Evolutionary conservation across 2,329 filamentous ascomycete genomes (phyloP).

Genomic region (Aspergillus uvarum): DNA sequence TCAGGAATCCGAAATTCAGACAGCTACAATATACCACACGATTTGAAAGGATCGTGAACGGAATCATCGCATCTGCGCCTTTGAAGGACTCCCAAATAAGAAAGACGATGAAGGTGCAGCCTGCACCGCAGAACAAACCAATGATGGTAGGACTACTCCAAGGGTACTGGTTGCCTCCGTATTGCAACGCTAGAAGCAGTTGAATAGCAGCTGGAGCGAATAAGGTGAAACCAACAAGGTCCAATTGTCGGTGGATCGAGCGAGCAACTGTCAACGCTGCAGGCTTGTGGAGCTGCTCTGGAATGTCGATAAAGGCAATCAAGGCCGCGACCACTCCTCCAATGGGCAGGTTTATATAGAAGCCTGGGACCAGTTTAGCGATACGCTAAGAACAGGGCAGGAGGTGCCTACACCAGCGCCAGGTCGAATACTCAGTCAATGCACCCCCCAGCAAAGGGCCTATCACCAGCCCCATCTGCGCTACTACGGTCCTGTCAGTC

Average conservation of each 20-base stretch:
- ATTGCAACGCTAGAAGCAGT: conserved; percentile 58
- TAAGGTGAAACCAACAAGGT: conserved; percentile 50
- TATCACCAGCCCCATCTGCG: conserved; percentile 30
- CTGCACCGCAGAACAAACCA: conserved; percentile 39
- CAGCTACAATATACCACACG: conserved; percentile 28
- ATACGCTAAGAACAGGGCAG: conserved; percentile 41
- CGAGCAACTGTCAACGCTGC: conserved; percentile 7
- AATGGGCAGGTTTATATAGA: conserved; percentile 56
- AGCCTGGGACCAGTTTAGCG: conserved; percentile 33
- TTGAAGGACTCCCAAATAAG: conserved; percentile 14
- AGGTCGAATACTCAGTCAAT: conserved; percentile 35
- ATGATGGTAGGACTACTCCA: conserved; percentile 49
- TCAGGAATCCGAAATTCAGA: conserved; percentile 35
- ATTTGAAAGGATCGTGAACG: conserved; percentile 21
- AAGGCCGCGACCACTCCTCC: conserved; percentile 22
- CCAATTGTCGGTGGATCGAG: conserved; percentile 35
- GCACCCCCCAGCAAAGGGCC: conserved; percentile 46
- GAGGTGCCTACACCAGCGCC: conserved; percentile 28
- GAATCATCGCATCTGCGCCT: conserved; percentile 17
- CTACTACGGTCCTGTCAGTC: conserved; percentile 14
- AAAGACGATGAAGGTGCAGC: conserved; percentile 11
- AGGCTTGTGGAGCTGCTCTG: conserved; percentile 5
- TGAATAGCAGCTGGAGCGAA: conserved; percentile 55
- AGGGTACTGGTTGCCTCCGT: conserved; percentile 54
- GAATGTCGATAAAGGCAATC: conserved; percentile 24